These are phyloP conservation scores for Colletotrichum eleusines DNA, from an alignment of 2,329 filamentous ascomycete species.

Conservation along the genomic window DNA sequence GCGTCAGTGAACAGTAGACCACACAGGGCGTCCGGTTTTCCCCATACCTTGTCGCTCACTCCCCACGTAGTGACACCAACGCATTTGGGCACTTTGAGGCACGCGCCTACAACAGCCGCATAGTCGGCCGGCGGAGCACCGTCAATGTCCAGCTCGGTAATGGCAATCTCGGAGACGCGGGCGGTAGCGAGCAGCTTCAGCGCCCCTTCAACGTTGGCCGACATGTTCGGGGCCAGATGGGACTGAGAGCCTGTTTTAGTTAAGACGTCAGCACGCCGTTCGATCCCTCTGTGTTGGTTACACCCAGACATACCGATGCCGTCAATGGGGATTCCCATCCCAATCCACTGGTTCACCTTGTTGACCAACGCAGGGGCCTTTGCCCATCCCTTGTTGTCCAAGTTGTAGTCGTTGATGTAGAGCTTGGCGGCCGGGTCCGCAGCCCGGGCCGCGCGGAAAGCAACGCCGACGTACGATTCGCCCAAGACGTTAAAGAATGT, in stretches of 20 bases:
- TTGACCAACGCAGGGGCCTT: constrained; percentile 69
- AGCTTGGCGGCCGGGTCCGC: constrained; percentile 76
- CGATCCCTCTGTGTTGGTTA: background rate
- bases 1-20: background rate
- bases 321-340: constrained; percentile 73
- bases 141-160: constrained; percentile 77
- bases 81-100: constrained; percentile 68
- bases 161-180: constrained; percentile 67
- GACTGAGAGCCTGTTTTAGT: constrained; percentile 59
- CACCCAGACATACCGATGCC: constrained; percentile 60
- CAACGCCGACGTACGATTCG: constrained; percentile 76
- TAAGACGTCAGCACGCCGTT: background rate
- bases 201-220: constrained; percentile 59
- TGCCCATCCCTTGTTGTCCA: constrained; percentile 68
- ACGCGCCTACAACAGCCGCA: constrained; percentile 67
- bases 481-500: constrained; percentile 77
- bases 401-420: constrained; percentile 82
- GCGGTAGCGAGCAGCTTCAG: constrained; percentile 65
- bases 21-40: background rate
- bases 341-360: constrained; percentile 73
- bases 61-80: constrained; percentile 76
- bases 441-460: constrained; percentile 74
- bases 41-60: constrained; percentile 57
- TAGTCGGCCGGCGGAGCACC: constrained; percentile 69
- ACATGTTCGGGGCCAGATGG: constrained; percentile 62